Evolutionary conservation across 805 yeast genomes (phyloP).

Genomic region (Yarrowia sp.): DNA sequence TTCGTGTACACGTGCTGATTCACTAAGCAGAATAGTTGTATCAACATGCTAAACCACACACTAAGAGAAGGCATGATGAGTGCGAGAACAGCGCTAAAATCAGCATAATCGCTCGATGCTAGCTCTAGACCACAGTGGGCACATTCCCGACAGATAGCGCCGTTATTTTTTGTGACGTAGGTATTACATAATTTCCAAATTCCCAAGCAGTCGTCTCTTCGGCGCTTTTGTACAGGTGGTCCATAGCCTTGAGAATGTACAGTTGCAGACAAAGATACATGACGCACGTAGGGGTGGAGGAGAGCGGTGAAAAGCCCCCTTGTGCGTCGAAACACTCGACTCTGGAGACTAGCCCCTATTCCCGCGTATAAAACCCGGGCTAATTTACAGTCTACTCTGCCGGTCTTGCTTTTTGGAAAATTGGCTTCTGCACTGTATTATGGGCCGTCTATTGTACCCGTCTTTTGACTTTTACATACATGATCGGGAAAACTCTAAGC

Average conservation of each 20-base stretch:
- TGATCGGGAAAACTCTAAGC: not conserved
- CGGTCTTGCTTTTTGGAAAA: not conserved
- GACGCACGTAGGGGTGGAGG: not conserved
- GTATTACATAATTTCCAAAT: too few relatives aligned
- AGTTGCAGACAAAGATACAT: not conserved
- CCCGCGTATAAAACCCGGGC: not conserved
- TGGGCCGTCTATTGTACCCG: slow-evolving; percentile 5
- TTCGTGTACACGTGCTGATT: too few relatives aligned
- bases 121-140: too few relatives aligned
- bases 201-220: too few relatives aligned
- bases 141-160: too few relatives aligned
- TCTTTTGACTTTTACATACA: not conserved
- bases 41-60: too few relatives aligned
- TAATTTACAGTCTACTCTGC: not conserved
- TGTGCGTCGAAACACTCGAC: too few relatives aligned
- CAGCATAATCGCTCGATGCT: not conserved
- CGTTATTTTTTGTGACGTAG: too few relatives aligned
- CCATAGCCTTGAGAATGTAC: not conserved
- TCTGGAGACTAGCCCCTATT: too few relatives aligned
- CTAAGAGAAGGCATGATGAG: too few relatives aligned
- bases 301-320: too few relatives aligned
- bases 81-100: not conserved
- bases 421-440: not conserved
- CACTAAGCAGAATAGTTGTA: not conserved
- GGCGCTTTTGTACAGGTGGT: too few relatives aligned